Percentiles rank a stretch among this genome's conserved stretches.
Conservation (phyloP, 768 basidiomycete genomes). For the Cubamyces sp. region DNA sequence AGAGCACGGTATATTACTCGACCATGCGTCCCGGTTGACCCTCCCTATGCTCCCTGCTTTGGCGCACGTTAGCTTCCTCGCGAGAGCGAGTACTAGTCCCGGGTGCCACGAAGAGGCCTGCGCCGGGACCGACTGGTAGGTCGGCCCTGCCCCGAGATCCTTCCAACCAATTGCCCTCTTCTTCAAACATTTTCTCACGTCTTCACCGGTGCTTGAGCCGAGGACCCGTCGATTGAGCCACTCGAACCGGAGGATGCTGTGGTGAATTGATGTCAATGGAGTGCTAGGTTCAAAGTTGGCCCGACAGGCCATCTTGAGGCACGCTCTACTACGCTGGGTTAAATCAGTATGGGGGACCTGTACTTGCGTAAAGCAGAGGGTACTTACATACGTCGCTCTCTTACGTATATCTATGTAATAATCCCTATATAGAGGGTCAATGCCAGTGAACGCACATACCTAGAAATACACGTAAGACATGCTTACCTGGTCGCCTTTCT, state of each 20-base stretch:
- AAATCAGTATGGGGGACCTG: too few species aligned
- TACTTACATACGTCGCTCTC: too few species aligned
- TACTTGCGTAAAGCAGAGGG: too few species aligned
- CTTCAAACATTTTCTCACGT: background rate
- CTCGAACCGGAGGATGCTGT: background rate
- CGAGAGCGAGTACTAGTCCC: slow-evolving; percentile 14
- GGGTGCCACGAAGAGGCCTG: slow-evolving; percentile 22
- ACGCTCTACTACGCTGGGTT: background rate
- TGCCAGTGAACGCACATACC: too few species aligned
- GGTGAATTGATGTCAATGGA: too few species aligned
- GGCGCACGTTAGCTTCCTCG: slow-evolving; percentile 19
- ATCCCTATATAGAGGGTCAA: too few species aligned
- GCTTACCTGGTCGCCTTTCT: too few species aligned
- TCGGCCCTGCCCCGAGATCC: slow-evolving; percentile 10
- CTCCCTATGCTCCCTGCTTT: background rate
- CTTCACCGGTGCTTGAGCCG: slow-evolving; percentile 6
- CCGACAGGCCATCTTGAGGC: background rate
- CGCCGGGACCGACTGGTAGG: slow-evolving; percentile 9
- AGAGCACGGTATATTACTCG: too few species aligned
- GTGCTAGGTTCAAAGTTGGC: too few species aligned
- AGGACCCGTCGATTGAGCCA: slow-evolving; percentile 5
- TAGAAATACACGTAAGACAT: too few species aligned
- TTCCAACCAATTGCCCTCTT: slow-evolving; percentile 19
- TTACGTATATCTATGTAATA: too few species aligned
- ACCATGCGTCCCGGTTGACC: too few species aligned